Evolutionary conservation across 2,329 filamentous ascomycete genomes (phyloP).

Genomic region (Pseudogymnoascus sp.): DNA sequence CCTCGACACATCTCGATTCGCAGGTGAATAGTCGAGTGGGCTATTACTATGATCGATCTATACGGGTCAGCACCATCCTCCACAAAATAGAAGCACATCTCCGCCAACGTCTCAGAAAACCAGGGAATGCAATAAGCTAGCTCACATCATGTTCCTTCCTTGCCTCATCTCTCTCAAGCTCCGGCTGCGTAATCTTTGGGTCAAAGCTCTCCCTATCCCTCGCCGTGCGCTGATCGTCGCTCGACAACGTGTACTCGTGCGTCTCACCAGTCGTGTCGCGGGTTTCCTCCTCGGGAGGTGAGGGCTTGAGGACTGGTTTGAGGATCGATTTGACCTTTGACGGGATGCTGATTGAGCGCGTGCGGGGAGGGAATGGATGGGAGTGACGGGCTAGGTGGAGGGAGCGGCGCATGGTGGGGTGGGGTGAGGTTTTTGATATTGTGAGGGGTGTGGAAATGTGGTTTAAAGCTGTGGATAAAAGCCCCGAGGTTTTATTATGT

Average conservation of each 20-base stretch:
- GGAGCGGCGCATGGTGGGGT: neutral
- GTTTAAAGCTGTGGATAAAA: neutral
- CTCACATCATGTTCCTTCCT: neutral
- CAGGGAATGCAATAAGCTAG: neutral
- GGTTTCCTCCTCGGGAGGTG: neutral
- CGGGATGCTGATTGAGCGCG: neutral
- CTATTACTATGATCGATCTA: neutral
- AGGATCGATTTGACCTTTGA: neutral
- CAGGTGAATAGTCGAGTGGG: constrained; percentile 1
- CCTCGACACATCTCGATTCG: neutral
- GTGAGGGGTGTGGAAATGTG: neutral
- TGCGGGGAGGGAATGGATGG: neutral
- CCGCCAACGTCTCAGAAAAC: neutral
- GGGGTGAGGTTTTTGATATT: neutral
- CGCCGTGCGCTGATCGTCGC: neutral
- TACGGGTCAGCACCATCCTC: neutral
- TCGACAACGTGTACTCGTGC: constrained; percentile 1
- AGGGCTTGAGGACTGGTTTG: neutral
- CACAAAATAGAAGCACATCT: neutral
- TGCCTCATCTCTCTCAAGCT: neutral
- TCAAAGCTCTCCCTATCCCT: neutral
- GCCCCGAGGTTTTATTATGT: neutral
- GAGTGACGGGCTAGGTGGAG: neutral
- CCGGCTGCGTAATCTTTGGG: neutral
- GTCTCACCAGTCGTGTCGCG: neutral